A percentile compares a stretch with the other conserved stretches of the same genome.
Conservation (phyloP, 108 stramenopile species). For the Skeletonema costatum region DNA sequence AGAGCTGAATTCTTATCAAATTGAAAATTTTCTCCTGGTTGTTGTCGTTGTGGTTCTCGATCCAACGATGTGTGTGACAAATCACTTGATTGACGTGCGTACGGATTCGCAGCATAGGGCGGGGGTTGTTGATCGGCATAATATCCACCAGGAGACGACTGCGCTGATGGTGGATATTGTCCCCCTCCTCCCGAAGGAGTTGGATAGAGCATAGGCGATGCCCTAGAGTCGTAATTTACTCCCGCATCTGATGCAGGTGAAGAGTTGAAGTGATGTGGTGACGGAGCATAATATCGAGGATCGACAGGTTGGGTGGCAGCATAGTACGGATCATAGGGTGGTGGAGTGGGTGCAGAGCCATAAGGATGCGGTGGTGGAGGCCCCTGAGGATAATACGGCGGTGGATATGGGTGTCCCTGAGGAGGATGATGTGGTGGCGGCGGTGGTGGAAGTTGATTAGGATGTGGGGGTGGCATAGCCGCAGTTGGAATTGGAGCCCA, state of each 20-base stretch:
- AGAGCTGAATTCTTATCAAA: neutral
- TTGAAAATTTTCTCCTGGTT: slow-evolving; percentile 1
- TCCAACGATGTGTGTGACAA: slow-evolving; percentile 50
- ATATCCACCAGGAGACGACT: slow-evolving; percentile 7
- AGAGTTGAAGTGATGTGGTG: slow-evolving; percentile 4
- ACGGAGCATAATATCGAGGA: slow-evolving; percentile 5
- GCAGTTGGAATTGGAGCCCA: neutral
- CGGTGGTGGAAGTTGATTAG: slow-evolving; percentile 12
- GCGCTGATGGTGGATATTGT: slow-evolving; percentile 8
- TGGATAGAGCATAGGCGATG: slow-evolving; percentile 19
- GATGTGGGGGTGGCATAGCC: slow-evolving; percentile 9
- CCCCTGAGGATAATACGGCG: slow-evolving; percentile 25
- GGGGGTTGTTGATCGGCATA: neutral
- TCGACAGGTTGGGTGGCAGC: slow-evolving; percentile 2
- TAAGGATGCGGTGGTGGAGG: slow-evolving; percentile 19
- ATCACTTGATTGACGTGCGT: slow-evolving; percentile 33
- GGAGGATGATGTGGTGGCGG: slow-evolving; percentile 10
- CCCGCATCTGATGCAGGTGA: slow-evolving; percentile 17
- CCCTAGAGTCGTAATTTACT: neutral
- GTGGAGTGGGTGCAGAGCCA: slow-evolving; percentile 2
- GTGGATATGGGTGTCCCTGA: slow-evolving; percentile 6
- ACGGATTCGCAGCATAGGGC: neutral
- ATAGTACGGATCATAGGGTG: slow-evolving; percentile 3
- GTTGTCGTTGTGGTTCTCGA: slow-evolving; percentile 24
- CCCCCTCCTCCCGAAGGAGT: slow-evolving; percentile 6